A percentile compares a stretch with the other conserved stretches of the same genome.
phyloP scores from a whole-genome alignment of 768 basidiomycete genomes.

The Termitomyces eurrhizus region DNA sequence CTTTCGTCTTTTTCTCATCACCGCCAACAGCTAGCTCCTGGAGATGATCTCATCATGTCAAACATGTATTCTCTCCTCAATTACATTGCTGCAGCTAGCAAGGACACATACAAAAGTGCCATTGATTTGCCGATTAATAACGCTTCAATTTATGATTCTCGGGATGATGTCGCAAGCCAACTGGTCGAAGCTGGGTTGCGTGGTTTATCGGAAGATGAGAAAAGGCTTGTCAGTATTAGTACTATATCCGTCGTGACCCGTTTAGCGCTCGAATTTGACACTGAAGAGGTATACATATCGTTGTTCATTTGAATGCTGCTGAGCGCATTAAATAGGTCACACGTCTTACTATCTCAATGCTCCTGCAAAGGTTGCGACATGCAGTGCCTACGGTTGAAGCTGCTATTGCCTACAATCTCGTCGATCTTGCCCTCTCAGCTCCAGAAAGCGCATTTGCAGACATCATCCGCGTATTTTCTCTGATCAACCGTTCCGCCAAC shows the following conservation, averaged over 20 bases:
- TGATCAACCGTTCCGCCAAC: constrained; percentile 82
- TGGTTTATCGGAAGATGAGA: constrained; percentile 79
- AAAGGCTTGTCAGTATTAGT: constrained; percentile 79
- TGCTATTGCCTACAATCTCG: constrained; percentile 87
- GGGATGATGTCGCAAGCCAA: constrained; percentile 49
- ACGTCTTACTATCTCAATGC: constrained; percentile 86
- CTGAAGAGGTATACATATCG: constrained; percentile 61
- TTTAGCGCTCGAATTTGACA: constrained; percentile 81
- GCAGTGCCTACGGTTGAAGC: constrained; percentile 89
- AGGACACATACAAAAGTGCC: constrained; percentile 60
- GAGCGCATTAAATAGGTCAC: constrained; percentile 50
- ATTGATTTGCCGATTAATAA: constrained; percentile 37
- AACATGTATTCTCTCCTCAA: constrained; percentile 97
- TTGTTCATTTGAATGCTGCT: background rate
- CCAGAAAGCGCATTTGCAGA: constrained; percentile 77
- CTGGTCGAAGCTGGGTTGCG: constrained; percentile 61
- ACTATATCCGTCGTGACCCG: constrained; percentile 89
- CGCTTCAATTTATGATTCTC: constrained; percentile 36
- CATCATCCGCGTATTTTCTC: constrained; percentile 79
- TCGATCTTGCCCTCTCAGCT: constrained; percentile 81
- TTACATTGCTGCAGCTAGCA: constrained; percentile 81
- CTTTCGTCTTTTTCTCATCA: constrained; percentile 3
- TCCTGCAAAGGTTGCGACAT: constrained; percentile 79
- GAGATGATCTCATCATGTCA: constrained; percentile 88
- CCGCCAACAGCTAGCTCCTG: constrained; percentile 65